Percentiles rank a stretch among this genome's conserved stretches.
These are phyloP conservation scores for Canavalia gladiata DNA, from an alignment of 306 rosid species.

Conservation along the genomic window DNA sequence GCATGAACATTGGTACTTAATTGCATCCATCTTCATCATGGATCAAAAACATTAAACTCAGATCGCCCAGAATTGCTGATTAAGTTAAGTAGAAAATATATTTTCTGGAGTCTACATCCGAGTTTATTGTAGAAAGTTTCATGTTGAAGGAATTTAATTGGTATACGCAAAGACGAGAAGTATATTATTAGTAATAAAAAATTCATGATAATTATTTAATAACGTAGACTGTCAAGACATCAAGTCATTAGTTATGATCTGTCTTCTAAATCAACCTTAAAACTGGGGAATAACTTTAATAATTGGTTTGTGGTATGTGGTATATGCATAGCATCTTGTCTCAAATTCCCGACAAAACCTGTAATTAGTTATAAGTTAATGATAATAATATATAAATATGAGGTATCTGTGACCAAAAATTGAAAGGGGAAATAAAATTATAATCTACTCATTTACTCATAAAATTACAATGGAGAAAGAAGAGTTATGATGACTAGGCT, in stretches of 20 bases:
- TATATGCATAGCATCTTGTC: too few species aligned
- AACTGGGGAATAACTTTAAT: too few species aligned
- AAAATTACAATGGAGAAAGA: neutral
- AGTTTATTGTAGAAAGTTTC: neutral
- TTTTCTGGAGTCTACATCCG: neutral
- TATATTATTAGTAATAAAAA: neutral
- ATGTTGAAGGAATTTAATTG: neutral
- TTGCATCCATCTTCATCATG: neutral
- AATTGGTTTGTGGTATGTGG: too few species aligned
- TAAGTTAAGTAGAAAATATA: too few species aligned
- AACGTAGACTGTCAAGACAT: neutral
- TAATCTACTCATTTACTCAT: constrained; percentile 37
- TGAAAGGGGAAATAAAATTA: neutral
- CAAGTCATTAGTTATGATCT: neutral
- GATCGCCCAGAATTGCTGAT: too few species aligned
- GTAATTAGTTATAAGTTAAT: too few species aligned
- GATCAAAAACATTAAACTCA: too few species aligned
- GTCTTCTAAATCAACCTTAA: too few species aligned
- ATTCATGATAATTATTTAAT: too few species aligned
- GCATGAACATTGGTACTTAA: neutral
- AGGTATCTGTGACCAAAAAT: too few species aligned
- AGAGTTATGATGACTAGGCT: neutral
- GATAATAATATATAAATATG: too few species aligned
- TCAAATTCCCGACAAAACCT: too few species aligned
- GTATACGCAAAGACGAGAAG: neutral